These are phyloP conservation scores for Monosporascus sp. DNA, from an alignment of 2,329 filamentous ascomycete species.

Conservation along the genomic window DNA sequence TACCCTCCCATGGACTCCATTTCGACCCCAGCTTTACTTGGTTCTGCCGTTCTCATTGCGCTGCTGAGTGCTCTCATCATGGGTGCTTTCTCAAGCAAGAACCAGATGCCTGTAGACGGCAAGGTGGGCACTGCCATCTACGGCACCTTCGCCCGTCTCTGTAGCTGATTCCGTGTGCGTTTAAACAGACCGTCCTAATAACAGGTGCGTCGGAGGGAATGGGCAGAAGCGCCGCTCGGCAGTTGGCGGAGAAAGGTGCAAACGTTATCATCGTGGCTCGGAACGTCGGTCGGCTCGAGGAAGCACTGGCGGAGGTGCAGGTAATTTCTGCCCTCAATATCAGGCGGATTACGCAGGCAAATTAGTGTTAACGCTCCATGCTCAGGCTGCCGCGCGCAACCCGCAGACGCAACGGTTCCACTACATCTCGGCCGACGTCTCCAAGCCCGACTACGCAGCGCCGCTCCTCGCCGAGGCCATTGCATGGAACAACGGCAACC, in stretches of 20 bases:
- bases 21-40: slow-evolving; percentile 11
- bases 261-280: slow-evolving; percentile 83
- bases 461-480: slow-evolving; percentile 67
- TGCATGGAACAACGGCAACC: slow-evolving; percentile 67
- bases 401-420: slow-evolving; percentile 70
- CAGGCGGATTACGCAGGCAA: neutral
- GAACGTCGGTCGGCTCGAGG: slow-evolving; percentile 66
- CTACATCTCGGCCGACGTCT: slow-evolving; percentile 78
- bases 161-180: slow-evolving; percentile 6
- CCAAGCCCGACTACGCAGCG: slow-evolving; percentile 61
- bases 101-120: slow-evolving; percentile 79
- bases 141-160: slow-evolving; percentile 2
- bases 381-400: slow-evolving; percentile 58
- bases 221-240: slow-evolving; percentile 68
- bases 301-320: slow-evolving; percentile 51
- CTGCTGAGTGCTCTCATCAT: slow-evolving; percentile 42
- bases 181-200: slow-evolving; percentile 69
- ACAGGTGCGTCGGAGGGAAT: slow-evolving; percentile 93
- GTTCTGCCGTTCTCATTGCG: slow-evolving; percentile 26
- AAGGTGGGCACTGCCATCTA: slow-evolving; percentile 49
- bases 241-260: slow-evolving; percentile 77
- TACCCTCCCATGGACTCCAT: slow-evolving; percentile 10
- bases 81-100: slow-evolving; percentile 63
- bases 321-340: slow-evolving; percentile 6
- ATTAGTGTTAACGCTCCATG: slow-evolving; percentile 7